phyloP scores from a whole-genome alignment of 331 rosid species.

The Pyrus hybrid region DNA sequence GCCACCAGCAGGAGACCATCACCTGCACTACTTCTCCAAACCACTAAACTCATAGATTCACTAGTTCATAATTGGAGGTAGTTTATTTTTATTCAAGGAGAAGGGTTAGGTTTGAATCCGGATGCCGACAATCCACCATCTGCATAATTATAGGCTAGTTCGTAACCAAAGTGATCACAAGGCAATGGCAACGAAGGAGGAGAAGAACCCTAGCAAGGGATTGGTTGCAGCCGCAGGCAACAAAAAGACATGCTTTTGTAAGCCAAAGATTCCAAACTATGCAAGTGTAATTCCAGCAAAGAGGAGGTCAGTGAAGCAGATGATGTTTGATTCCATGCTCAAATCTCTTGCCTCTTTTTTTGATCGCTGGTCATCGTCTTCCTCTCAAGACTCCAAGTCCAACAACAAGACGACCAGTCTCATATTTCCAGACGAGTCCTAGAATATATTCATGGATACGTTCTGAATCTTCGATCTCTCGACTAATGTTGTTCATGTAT shows the following conservation, averaged over 20 bases:
- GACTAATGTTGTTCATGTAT: neutral
- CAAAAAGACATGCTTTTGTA: neutral
- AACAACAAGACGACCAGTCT: neutral
- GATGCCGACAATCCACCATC: too few relatives aligned
- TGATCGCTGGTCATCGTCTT: neutral
- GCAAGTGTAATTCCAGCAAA: slow-evolving; percentile 5
- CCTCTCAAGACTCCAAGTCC: neutral
- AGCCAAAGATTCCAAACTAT: neutral
- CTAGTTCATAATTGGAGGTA: neutral
- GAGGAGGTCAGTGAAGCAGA: slow-evolving; percentile 10
- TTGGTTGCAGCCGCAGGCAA: neutral
- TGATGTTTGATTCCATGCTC: neutral
- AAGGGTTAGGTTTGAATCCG: too few relatives aligned
- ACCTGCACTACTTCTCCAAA: neutral
- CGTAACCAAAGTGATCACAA: neutral
- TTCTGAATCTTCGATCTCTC: too few relatives aligned
- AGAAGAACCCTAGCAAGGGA: neutral
- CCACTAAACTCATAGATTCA: neutral
- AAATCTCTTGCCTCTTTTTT: neutral
- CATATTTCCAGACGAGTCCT: neutral
- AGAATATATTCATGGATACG: neutral
- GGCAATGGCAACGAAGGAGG: neutral
- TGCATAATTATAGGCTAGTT: neutral
- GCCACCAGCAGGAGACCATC: too few relatives aligned
- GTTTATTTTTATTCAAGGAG: too few relatives aligned